Percentiles rank a stretch among this genome's conserved stretches.
phyloP scores from a whole-genome alignment of 192 early-diverging fungal species.

The Mortierella hygrophila region DNA sequence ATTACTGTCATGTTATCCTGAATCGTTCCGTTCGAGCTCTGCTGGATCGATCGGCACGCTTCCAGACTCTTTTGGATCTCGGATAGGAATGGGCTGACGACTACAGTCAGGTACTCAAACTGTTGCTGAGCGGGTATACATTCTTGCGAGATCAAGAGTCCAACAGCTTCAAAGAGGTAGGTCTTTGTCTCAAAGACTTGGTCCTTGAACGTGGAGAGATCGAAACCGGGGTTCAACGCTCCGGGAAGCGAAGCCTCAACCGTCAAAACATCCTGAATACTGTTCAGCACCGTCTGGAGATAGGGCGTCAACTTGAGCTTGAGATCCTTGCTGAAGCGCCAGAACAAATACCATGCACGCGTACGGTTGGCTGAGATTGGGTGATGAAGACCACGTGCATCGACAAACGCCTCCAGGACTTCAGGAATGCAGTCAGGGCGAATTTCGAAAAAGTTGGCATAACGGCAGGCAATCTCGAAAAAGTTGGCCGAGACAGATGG shows the following conservation, averaged over 20 bases:
- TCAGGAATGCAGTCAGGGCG: constrained; percentile 73
- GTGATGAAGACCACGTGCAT: constrained; percentile 82
- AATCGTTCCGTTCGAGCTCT: constrained; percentile 34
- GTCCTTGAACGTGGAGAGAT: constrained; percentile 60
- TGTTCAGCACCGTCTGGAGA: constrained; percentile 72
- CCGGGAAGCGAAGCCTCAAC: constrained; percentile 73
- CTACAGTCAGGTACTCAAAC: constrained; percentile 76
- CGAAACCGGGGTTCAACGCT: constrained; percentile 57
- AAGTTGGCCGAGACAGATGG: constrained; percentile 77
- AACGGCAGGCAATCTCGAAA: constrained; percentile 82
- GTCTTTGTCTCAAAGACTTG: constrained; percentile 75
- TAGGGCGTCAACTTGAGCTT: constrained; percentile 68
- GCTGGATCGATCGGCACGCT: constrained; percentile 67
- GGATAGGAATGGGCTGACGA: constrained; percentile 83
- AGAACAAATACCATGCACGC: constrained; percentile 90
- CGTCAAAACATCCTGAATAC: constrained; percentile 79
- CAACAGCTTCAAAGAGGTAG: constrained; percentile 93
- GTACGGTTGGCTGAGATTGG: constrained; percentile 75
- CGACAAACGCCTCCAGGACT: constrained; percentile 82
- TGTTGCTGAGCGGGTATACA: constrained; percentile 75
- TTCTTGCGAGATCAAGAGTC: constrained; percentile 89
- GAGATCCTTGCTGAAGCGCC: constrained; percentile 83
- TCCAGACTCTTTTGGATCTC: constrained; percentile 82
- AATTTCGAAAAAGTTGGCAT: constrained; percentile 78
- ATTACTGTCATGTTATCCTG: constrained; percentile 18